Evolutionary conservation across 2,329 filamentous ascomycete genomes (phyloP).

Genomic region (Arthrinium puccinioides): DNA sequence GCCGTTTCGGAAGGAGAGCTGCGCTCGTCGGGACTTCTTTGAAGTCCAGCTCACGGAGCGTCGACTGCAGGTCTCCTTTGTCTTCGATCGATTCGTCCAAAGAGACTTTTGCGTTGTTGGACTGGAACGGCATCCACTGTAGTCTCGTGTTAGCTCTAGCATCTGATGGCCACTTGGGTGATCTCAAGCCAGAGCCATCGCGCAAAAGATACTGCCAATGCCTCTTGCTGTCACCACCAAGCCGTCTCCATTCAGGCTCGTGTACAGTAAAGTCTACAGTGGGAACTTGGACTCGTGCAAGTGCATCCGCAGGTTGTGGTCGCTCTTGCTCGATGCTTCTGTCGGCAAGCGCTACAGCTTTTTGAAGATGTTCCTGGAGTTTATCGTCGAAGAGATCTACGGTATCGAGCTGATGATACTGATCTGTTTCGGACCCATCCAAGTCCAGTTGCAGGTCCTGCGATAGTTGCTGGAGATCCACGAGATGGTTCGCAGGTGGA

Average conservation of each 20-base stretch:
- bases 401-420: neutral
- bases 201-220: neutral
- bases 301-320: slow-evolving; percentile 15
- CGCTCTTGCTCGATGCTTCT: slow-evolving; percentile 19
- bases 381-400: slow-evolving; percentile 9
- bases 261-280: slow-evolving; percentile 19
- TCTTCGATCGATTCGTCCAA: slow-evolving; percentile 15
- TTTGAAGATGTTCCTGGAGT: slow-evolving; percentile 9
- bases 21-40: slow-evolving; percentile 13
- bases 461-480: slow-evolving; percentile 7
- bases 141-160: neutral
- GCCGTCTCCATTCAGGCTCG: slow-evolving; percentile 13
- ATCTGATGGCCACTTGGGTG: neutral
- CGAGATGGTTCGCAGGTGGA: neutral
- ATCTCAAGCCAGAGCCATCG: neutral
- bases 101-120: slow-evolving; percentile 7
- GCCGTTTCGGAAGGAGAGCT: slow-evolving; percentile 20
- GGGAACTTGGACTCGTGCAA: slow-evolving; percentile 19
- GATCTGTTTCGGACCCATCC: neutral
- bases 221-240: neutral
- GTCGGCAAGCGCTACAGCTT: slow-evolving; percentile 7
- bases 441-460: slow-evolving; percentile 12
- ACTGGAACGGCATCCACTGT: slow-evolving; percentile 15
- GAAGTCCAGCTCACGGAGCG: slow-evolving; percentile 5
- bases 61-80: neutral